Conservation (phyloP, 2,329 filamentous ascomycete genomes). For the Neonectria punicea region DNA sequence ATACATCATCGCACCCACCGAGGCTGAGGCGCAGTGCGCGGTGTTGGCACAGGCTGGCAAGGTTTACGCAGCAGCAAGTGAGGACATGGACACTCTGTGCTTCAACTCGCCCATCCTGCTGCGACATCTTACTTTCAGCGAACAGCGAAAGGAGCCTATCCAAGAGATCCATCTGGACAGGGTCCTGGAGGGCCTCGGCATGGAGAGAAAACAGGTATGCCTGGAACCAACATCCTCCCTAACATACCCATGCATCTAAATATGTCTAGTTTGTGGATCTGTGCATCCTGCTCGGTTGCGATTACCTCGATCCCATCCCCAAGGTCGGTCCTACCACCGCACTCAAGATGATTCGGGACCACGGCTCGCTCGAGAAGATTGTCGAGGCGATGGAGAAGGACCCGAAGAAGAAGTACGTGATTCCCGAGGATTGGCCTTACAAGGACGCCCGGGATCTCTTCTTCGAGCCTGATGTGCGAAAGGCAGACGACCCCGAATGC, state of each 20-base stretch:
- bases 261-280: conserved; percentile 86
- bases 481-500: conserved; percentile 85
- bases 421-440: conserved; percentile 98
- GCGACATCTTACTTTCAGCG: conserved; percentile 94
- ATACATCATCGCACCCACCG: conserved; percentile 93
- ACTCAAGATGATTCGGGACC: conserved; percentile 91
- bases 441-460: conserved; percentile 92
- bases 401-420: conserved; percentile 79
- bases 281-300: conserved; percentile 96
- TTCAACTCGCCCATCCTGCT: conserved; percentile 93
- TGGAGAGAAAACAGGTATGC: conserved; percentile 84
- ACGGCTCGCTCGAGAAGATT: conserved; percentile 87
- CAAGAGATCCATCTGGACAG: conserved; percentile 92
- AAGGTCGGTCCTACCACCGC: conserved; percentile 94
- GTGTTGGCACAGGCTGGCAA: conserved; percentile 89
- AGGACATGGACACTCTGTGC: conserved; percentile 99
- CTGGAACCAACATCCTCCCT: neutral
- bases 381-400: conserved; percentile 83
- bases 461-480: conserved; percentile 87
- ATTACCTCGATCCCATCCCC: conserved; percentile 96
- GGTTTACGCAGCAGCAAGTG: conserved; percentile 94
- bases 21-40: conserved; percentile 97
- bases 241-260: conserved; percentile 21
- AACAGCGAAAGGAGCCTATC: conserved; percentile 97
- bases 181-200: conserved; percentile 85